Evolutionary conservation across 164 flowering plant species (phyloP).

Genomic region (Tetrastigma voinierianum): DNA sequence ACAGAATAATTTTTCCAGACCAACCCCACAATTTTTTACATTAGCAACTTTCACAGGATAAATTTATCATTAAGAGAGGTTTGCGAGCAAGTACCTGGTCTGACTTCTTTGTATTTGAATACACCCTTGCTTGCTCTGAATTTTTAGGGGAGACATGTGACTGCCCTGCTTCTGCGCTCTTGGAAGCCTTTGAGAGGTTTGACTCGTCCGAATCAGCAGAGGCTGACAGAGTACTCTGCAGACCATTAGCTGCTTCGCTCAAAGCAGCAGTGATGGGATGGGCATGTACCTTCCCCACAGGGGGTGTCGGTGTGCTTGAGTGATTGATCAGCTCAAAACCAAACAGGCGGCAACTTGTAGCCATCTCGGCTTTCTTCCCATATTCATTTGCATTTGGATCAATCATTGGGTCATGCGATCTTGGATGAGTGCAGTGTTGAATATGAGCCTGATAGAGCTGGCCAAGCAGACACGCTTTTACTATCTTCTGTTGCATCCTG

Average conservation of each 20-base stretch:
- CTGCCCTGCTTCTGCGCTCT: slow-evolving; percentile 40
- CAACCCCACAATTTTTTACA: not conserved
- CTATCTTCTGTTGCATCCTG: slow-evolving; percentile 45
- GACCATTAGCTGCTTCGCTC: slow-evolving; percentile 10
- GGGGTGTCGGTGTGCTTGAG: slow-evolving; percentile 11
- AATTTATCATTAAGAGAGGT: not conserved
- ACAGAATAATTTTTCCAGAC: not conserved
- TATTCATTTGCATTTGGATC: slow-evolving; percentile 21
- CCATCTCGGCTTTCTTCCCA: slow-evolving; percentile 34
- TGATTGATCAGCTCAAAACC: slow-evolving; percentile 50
- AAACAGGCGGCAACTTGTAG: slow-evolving; percentile 49
- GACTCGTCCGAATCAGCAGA: slow-evolving; percentile 62
- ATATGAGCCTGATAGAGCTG: slow-evolving; percentile 30
- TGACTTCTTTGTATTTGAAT: slow-evolving; percentile 60
- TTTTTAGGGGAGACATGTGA: slow-evolving; percentile 30
- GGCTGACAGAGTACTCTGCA: slow-evolving; percentile 27
- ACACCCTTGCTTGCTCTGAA: slow-evolving; percentile 42
- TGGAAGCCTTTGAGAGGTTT: slow-evolving; percentile 44
- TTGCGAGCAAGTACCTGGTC: slow-evolving; percentile 58
- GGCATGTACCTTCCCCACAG: slow-evolving; percentile 17
- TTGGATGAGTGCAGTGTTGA: slow-evolving; percentile 27
- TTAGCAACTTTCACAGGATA: not conserved
- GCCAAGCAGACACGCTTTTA: slow-evolving; percentile 41
- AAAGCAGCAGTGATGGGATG: slow-evolving; percentile 15
- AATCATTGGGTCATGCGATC: slow-evolving; percentile 15